Conservation (phyloP, 495 filamentous ascomycete species). For the Echria macrotheca region DNA sequence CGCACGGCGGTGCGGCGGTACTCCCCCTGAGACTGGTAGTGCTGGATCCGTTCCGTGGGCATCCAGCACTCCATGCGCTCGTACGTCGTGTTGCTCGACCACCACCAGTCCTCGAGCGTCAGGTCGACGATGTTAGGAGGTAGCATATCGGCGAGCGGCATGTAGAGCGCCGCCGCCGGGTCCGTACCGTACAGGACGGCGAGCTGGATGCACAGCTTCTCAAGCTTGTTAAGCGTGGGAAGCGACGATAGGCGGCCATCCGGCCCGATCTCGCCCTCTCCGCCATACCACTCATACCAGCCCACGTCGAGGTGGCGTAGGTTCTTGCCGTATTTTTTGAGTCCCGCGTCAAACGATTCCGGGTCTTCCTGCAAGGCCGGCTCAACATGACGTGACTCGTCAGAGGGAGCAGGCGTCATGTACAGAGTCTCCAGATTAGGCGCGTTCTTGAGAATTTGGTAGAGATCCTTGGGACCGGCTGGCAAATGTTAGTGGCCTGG, state of each 20-base stretch:
- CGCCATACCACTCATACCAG: slow-evolving; percentile 21
- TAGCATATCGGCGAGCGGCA: slow-evolving; percentile 21
- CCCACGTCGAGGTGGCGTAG: slow-evolving; percentile 27
- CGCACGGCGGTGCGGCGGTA: slow-evolving; percentile 21
- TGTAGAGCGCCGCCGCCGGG: slow-evolving; percentile 5
- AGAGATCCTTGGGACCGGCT: slow-evolving; percentile 21
- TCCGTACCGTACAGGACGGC: slow-evolving; percentile 19
- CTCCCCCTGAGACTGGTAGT: slow-evolving; percentile 17
- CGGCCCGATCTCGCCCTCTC: slow-evolving; percentile 18
- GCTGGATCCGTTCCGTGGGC: slow-evolving; percentile 9
- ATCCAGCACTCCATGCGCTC: slow-evolving; percentile 18
- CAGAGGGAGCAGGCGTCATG: slow-evolving; percentile 16
- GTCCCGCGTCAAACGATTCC: slow-evolving; percentile 22
- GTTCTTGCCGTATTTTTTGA: slow-evolving; percentile 17
- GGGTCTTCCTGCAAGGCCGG: slow-evolving; percentile 12
- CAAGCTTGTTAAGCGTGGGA: slow-evolving; percentile 12
- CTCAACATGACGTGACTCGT: no score
- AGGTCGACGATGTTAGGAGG: slow-evolving; percentile 29
- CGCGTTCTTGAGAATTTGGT: slow-evolving; percentile 23
- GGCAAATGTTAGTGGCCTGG: no score
- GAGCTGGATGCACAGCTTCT: slow-evolving; percentile 25
- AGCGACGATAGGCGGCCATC: slow-evolving; percentile 26
- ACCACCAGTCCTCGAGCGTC: slow-evolving; percentile 32
- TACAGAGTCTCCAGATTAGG: slow-evolving; percentile 28
- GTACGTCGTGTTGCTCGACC: slow-evolving; percentile 15